Evolutionary conservation across 1,139 yeast genomes (phyloP), one percentile per base, ranked within the genome.

Genomic region (Blastobotrys illinoisensis): DNA sequence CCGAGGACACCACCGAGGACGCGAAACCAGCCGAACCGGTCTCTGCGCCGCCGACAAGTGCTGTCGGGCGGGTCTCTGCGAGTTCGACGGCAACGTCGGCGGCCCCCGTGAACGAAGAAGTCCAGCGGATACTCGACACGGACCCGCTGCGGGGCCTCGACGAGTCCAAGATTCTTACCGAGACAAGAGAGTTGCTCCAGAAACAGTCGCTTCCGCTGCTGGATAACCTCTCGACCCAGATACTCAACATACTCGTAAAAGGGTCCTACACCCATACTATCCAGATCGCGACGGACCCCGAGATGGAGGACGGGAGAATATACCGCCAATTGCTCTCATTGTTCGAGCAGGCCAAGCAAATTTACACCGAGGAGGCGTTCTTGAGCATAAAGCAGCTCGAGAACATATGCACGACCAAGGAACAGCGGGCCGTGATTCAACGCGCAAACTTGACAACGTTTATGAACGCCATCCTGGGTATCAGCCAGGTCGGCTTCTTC

Each of bases 371-470:
- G 16, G 65, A 62, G 16, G 67, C 67, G 18, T 68, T 70, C 51
- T 43, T 69, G 19, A 52, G 62, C 16, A 49, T 55, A 26, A 56
- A 59, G n/a, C 53, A 64, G 2, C 62, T 50, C 11, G 46, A 53
- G 18, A 46, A 44, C 11, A 28, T 56, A 4, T 51, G 51, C 20
- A 49, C 50, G 23, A 48, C 53, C 24, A 49, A 49, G 20, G 40
- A 44, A 19, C 58, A 56, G 36, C 50, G 50, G 36, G 46, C 53
- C 20, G 83, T 93, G 0, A 70, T 91, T 44, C 81, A 96, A 58
- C 88, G 91, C 63, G 88, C 90, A 1, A 93, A 93, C 64, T 71
- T 93, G 62, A 88, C 97, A 0, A 89, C 97, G 0, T 93, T 90
- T 67, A 74, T 89, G 47, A 80, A 90, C 14, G 95, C 97, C 0